Percentiles rank a stretch among this genome's conserved stretches.
These are phyloP conservation scores for Suillus subluteus DNA, from an alignment of 768 basidiomycete genomes.

Conservation along the genomic window DNA sequence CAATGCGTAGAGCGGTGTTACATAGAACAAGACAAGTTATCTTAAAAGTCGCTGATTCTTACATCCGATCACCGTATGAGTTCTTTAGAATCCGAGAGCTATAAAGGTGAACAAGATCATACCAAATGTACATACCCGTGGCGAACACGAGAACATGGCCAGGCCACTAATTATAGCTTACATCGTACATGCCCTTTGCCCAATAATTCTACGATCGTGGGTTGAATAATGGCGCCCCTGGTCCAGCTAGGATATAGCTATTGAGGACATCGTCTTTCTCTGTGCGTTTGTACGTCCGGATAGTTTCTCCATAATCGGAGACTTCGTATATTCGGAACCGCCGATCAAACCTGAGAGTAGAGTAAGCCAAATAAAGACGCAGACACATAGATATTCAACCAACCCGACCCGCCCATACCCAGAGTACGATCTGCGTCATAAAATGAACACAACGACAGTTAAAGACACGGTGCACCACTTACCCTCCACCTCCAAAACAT, in stretches of 20 bases:
- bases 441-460: not conserved
- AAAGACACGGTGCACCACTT: conserved; percentile 28
- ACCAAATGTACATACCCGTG: not conserved
- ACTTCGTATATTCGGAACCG: conserved; percentile 89
- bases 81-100: not conserved
- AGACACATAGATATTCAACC: conserved; percentile 19
- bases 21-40: no score
- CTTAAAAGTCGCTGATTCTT: not conserved
- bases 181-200: not conserved
- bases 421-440: conserved; percentile 65
- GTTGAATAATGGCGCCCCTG: conserved; percentile 42
- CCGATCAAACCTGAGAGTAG: conserved; percentile 72
- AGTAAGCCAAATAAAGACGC: conserved; percentile 13
- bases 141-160: conserved; percentile 1
- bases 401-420: conserved; percentile 81
- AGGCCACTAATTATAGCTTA: conserved; percentile 6
- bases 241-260: conserved; percentile 62
- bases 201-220: conserved; percentile 8
- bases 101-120: not conserved
- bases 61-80: not conserved
- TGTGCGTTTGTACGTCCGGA: conserved; percentile 83
- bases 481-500: conserved; percentile 90
- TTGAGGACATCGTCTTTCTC: conserved; percentile 73
- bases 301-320: conserved; percentile 89
- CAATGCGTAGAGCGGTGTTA: not conserved